A percentile compares a stretch with the other conserved stretches of the same genome.
These are phyloP conservation scores for Fereydounia khargensis DNA, from an alignment of 1,284 basidiomycete genomes.

Conservation along the genomic window DNA sequence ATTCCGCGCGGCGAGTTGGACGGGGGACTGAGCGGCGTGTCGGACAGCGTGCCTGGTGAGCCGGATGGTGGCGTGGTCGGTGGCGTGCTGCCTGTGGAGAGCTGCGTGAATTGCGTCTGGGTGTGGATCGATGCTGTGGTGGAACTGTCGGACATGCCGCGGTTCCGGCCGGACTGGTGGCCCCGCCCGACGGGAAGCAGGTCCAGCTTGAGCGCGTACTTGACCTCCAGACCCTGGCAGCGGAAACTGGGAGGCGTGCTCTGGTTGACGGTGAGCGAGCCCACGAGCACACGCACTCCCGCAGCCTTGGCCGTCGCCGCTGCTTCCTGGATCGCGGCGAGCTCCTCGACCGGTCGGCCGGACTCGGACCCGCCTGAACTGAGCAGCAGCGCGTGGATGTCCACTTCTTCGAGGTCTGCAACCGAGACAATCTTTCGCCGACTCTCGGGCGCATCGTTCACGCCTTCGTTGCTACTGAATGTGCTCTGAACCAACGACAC, in stretches of 20 bases:
- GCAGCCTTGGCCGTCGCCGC: constrained; percentile 16
- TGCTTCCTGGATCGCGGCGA: constrained; percentile 26
- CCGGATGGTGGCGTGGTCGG: constrained; percentile 20
- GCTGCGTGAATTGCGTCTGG: constrained; percentile 33
- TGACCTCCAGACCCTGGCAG: constrained; percentile 49
- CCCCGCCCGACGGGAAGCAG: constrained; percentile 31
- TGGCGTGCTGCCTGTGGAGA: constrained; percentile 23
- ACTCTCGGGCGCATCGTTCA: constrained; percentile 43
- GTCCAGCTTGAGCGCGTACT: constrained; percentile 51
- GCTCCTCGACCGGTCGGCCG: constrained; percentile 20
- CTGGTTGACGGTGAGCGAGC: constrained; percentile 32
- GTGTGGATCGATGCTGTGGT: constrained; percentile 34
- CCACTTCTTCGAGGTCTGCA: constrained; percentile 48
- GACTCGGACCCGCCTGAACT: constrained; percentile 22
- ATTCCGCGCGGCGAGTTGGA: neutral
- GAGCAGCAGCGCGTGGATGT: constrained; percentile 30
- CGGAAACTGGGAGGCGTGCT: constrained; percentile 42
- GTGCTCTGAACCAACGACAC: constrained; percentile 45
- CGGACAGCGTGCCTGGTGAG: constrained; percentile 1
- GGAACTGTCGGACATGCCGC: constrained; percentile 24
- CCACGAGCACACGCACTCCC: constrained; percentile 41
- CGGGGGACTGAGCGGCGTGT: neutral
- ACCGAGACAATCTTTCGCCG: constrained; percentile 38
- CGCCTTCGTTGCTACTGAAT: constrained; percentile 37
- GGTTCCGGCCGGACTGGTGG: constrained; percentile 7